Evolutionary conservation across 768 basidiomycete species (phyloP).

Genomic region (Collybiopsis luxurians): DNA sequence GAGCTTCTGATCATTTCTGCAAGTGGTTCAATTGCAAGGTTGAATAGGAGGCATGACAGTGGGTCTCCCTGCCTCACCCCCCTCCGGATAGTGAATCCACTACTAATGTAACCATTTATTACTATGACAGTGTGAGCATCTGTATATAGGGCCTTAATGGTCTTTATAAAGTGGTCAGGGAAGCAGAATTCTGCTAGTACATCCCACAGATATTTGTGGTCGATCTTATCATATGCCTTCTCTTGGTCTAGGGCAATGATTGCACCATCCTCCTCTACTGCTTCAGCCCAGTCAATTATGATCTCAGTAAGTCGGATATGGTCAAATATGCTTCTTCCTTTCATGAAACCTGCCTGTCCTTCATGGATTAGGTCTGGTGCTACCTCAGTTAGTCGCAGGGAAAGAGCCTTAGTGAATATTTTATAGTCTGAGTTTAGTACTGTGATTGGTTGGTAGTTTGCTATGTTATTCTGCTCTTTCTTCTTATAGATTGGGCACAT

Average conservation of each 20-base stretch:
- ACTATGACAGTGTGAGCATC: conserved; percentile 16
- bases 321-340: conserved; percentile 16
- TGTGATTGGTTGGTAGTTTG: conserved; percentile 21
- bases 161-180: conserved; percentile 13
- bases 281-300: conserved; percentile 12
- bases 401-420: conserved; percentile 13
- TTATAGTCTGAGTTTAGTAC: conserved; percentile 18
- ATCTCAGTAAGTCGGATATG: conserved; percentile 17
- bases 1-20: conserved; percentile 27
- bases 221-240: conserved; percentile 6
- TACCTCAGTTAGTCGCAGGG: conserved; percentile 10
- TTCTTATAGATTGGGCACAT: conserved; percentile 29
- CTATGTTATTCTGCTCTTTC: conserved; percentile 17
- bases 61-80: conserved; percentile 35
- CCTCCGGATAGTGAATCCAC: conserved; percentile 15
- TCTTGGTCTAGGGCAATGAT: conserved; percentile 6
- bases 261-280: conserved; percentile 11
- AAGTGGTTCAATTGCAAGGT: conserved; percentile 39
- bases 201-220: conserved; percentile 16
- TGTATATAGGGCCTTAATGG: conserved; percentile 18
- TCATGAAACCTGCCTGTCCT: conserved; percentile 25
- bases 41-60: conserved; percentile 36
- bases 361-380: conserved; percentile 17
- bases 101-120: conserved; percentile 19
- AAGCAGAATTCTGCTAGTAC: conserved; percentile 9